phyloP scores from a whole-genome alignment of 345 rosid genomes.

The Eucalyptus pauciflora region DNA sequence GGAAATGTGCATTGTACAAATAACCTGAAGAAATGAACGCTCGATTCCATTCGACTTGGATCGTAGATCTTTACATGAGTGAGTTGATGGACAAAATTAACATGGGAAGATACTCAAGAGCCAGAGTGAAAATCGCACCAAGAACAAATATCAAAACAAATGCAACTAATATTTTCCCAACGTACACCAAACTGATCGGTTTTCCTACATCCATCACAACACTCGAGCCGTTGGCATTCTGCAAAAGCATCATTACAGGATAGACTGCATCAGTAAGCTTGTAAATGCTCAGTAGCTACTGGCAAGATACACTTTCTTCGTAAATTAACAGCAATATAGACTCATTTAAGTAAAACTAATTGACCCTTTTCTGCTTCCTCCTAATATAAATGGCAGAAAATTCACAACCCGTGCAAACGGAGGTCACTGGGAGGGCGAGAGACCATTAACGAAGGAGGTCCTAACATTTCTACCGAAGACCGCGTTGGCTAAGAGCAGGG shows the following conservation, averaged over 20 bases:
- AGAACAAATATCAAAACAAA: conserved; percentile 54
- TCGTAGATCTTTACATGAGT: conserved; percentile 4
- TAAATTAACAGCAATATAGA: not conserved
- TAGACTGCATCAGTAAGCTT: not conserved
- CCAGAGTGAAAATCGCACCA: conserved; percentile 53
- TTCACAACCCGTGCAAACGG: not conserved
- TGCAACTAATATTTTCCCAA: conserved; percentile 51
- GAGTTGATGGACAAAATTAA: conserved; percentile 39
- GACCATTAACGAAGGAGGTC: not conserved
- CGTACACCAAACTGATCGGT: conserved; percentile 13
- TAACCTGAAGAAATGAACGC: not conserved
- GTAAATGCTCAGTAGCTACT: not conserved
- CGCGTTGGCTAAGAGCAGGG: not conserved
- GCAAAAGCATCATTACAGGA: not conserved
- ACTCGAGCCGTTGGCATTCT: conserved; percentile 12
- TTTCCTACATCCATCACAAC: not conserved
- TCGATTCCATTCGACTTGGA: not conserved
- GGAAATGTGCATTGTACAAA: not conserved
- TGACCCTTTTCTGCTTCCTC: not conserved
- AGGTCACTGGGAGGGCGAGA: not conserved
- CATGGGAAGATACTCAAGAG: conserved; percentile 74
- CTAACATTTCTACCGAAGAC: not conserved
- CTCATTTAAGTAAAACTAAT: not conserved
- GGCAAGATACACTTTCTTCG: not conserved
- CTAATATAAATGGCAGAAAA: not conserved